A percentile compares a stretch with the other conserved stretches of the same genome.
phyloP scores from a whole-genome alignment of 2,329 filamentous ascomycete genomes.

The Aspergillaceae sp. region DNA sequence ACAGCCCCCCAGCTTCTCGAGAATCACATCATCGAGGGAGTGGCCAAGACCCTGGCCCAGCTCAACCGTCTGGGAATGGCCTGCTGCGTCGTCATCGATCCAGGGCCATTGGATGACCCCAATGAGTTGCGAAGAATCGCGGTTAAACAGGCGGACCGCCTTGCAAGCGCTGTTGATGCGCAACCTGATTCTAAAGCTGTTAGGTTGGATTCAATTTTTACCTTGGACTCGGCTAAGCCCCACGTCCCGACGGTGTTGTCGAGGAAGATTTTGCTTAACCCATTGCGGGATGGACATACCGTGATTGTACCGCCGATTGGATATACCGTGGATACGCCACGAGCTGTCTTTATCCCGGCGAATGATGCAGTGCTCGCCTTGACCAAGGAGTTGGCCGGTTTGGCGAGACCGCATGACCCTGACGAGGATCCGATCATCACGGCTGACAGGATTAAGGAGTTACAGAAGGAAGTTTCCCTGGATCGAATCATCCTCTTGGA shows the following conservation, averaged over 20 bases:
- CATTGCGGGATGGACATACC: slow-evolving; percentile 60
- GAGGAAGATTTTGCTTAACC: slow-evolving; percentile 52
- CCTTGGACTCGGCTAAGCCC: slow-evolving; percentile 24
- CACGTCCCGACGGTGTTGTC: slow-evolving; percentile 30
- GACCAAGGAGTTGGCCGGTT: slow-evolving; percentile 63
- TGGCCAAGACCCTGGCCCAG: slow-evolving; percentile 76
- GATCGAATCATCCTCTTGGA: slow-evolving; percentile 88
- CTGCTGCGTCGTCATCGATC: slow-evolving; percentile 74
- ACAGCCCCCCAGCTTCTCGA: slow-evolving; percentile 63
- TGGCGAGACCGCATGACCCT: slow-evolving; percentile 42
- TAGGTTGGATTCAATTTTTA: slow-evolving; percentile 53
- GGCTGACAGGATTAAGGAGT: slow-evolving; percentile 30
- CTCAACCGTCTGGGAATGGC: slow-evolving; percentile 72
- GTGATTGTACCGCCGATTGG: slow-evolving; percentile 61
- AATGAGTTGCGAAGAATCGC: slow-evolving; percentile 38
- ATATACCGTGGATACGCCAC: slow-evolving; percentile 46
- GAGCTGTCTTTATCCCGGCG: slow-evolving; percentile 42
- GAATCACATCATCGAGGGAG: slow-evolving; percentile 59
- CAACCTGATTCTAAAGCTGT: slow-evolving; percentile 61
- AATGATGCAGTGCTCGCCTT: slow-evolving; percentile 67
- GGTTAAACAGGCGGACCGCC: slow-evolving; percentile 58
- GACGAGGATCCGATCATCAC: slow-evolving; percentile 38
- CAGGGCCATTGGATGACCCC: slow-evolving; percentile 41
- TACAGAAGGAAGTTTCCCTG: slow-evolving; percentile 52
- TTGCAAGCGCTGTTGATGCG: slow-evolving; percentile 65